Conservation (phyloP, 2,329 filamentous ascomycete species). For the Fonsecaea pugnacius region DNA sequence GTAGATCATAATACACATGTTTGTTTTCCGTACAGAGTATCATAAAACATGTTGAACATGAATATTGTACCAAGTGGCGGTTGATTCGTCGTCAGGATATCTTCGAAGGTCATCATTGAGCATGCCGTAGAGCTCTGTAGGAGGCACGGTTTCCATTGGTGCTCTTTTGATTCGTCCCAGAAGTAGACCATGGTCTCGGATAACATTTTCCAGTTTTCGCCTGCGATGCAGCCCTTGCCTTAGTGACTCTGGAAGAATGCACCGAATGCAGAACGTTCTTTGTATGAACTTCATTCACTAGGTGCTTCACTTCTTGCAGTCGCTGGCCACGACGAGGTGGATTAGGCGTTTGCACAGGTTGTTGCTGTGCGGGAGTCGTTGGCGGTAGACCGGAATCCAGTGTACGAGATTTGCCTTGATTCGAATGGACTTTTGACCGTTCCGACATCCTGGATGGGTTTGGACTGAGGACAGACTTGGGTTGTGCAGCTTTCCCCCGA, state of each 20-base stretch:
- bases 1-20: no score
- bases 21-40: no score
- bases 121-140: no score
- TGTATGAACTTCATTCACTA: neutral
- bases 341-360: neutral
- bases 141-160: no score
- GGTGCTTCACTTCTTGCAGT: neutral
- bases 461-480: conserved; percentile 10
- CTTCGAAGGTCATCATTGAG: no score
- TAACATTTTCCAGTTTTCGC: no score
- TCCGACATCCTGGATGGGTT: conserved; percentile 11
- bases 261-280: neutral
- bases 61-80: no score
- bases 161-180: no score
- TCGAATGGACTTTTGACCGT: neutral
- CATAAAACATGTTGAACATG: no score
- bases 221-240: neutral
- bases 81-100: no score
- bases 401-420: neutral
- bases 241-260: neutral
- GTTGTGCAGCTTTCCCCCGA: neutral
- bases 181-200: no score
- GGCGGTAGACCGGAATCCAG: neutral
- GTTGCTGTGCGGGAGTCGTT: neutral
- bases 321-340: neutral